Evolutionary conservation across 768 basidiomycete genomes (phyloP).

Genomic region (Serendipita vermifera): DNA sequence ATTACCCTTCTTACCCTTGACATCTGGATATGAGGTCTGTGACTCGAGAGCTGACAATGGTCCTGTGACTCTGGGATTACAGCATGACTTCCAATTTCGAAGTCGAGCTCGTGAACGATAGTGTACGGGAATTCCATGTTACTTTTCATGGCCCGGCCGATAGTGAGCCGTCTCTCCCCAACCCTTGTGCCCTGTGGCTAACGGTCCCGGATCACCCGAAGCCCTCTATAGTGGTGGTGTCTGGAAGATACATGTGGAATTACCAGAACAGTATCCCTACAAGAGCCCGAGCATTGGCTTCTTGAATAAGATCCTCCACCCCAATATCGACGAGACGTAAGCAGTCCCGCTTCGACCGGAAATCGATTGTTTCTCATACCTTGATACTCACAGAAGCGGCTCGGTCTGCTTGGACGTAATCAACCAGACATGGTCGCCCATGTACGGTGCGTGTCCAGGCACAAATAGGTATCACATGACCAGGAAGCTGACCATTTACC

Average conservation of each 20-base stretch:
- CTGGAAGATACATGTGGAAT: constrained; percentile 99
- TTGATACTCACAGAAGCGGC: constrained; percentile 53
- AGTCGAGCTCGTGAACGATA: constrained; percentile 93
- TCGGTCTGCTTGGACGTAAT: constrained; percentile 98
- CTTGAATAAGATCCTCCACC: constrained; percentile 99
- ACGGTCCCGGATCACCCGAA: constrained; percentile 22
- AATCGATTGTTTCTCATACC: constrained; percentile 10
- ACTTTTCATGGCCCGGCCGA: constrained; percentile 88
- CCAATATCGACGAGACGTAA: constrained; percentile 97
- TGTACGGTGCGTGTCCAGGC: constrained; percentile 67
- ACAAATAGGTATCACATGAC: not conserved
- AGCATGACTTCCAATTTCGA: constrained; percentile 99
- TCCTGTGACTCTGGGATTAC: constrained; percentile 15
- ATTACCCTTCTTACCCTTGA: not conserved
- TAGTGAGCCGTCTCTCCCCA: constrained; percentile 43
- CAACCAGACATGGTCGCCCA: constrained; percentile 99
- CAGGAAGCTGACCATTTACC: not conserved
- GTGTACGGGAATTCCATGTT: constrained; percentile 98
- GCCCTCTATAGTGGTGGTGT: constrained; percentile 96
- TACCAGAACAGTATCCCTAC: constrained; percentile 97
- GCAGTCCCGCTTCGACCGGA: constrained; percentile 21
- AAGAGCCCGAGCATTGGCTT: constrained; percentile 99
- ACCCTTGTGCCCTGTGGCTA: constrained; percentile 7
- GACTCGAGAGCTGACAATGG: constrained; percentile 13
- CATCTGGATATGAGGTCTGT: not conserved